phyloP scores from a whole-genome alignment of 305 asterid genomes.

The Plantago lanceolata region DNA sequence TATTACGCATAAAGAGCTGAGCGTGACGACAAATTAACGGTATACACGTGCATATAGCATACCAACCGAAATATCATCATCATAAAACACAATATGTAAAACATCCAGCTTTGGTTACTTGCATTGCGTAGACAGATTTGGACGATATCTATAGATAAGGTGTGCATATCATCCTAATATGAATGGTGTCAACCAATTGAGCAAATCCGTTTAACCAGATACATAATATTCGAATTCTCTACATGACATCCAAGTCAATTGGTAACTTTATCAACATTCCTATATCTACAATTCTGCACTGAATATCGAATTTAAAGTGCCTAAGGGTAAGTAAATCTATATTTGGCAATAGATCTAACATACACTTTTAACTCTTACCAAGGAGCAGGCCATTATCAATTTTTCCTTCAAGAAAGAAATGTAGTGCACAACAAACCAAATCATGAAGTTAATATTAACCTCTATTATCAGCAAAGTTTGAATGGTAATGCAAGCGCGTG shows the following conservation, averaged over 20 bases:
- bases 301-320: not conserved
- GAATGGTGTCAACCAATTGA: not conserved
- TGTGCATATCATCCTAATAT: not conserved
- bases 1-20: too few species aligned
- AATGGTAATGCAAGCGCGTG: constrained; percentile 84
- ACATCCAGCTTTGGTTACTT: not conserved
- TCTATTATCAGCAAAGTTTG: constrained; percentile 90
- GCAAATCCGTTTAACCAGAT: constrained; percentile 1
- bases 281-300: not conserved
- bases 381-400: not conserved
- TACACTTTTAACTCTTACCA: not conserved
- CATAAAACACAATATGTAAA: not conserved
- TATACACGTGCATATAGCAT: not conserved
- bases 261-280: not conserved
- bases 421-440: not conserved
- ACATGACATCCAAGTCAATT: not conserved
- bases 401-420: not conserved
- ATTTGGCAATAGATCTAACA: too few species aligned
- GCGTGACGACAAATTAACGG: not conserved
- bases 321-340: too few species aligned
- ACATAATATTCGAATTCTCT: not conserved
- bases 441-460: constrained; percentile 36
- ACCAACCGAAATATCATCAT: not conserved
- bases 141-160: not conserved
- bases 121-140: not conserved